Conservation (phyloP, 257 asterid genomes). For the Handroanthus guayacan region DNA sequence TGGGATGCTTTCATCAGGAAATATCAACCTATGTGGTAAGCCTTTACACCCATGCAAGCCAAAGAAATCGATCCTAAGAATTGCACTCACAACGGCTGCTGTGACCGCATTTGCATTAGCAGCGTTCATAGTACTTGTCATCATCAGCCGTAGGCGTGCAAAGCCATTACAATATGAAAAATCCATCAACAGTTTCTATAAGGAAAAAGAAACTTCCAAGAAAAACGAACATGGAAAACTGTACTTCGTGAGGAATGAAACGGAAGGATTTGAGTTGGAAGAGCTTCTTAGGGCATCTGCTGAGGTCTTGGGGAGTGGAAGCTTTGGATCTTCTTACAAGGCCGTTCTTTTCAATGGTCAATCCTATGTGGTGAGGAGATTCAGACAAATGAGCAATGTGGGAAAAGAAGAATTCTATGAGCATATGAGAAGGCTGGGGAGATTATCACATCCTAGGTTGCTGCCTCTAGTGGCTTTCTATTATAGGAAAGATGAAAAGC, state of each 20-base stretch:
- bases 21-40: constrained; percentile 51
- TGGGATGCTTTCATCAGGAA: constrained; percentile 44
- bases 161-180: constrained; percentile 41
- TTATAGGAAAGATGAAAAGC: constrained; percentile 65
- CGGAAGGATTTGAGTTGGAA: constrained; percentile 53
- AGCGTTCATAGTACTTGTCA: constrained; percentile 35
- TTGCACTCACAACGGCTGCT: constrained; percentile 31
- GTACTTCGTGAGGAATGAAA: constrained; percentile 48
- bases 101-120: constrained; percentile 32
- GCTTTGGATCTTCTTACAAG: constrained; percentile 68
- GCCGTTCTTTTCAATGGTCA: constrained; percentile 49
- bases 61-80: constrained; percentile 36
- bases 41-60: constrained; percentile 53
- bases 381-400: constrained; percentile 56
- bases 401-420: constrained; percentile 59
- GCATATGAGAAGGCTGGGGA: constrained; percentile 64
- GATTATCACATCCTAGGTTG: constrained; percentile 60
- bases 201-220: constrained; percentile 35
- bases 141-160: constrained; percentile 17
- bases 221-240: constrained; percentile 42
- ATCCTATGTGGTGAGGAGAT: constrained; percentile 59
- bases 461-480: constrained; percentile 68
- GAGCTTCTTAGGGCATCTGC: constrained; percentile 68
- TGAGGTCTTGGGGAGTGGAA: constrained; percentile 69
- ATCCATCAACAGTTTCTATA: constrained; percentile 33